These are phyloP conservation scores for Metschnikowia orientalis DNA, from an alignment of 805 yeast species.

Conservation along the genomic window DNA sequence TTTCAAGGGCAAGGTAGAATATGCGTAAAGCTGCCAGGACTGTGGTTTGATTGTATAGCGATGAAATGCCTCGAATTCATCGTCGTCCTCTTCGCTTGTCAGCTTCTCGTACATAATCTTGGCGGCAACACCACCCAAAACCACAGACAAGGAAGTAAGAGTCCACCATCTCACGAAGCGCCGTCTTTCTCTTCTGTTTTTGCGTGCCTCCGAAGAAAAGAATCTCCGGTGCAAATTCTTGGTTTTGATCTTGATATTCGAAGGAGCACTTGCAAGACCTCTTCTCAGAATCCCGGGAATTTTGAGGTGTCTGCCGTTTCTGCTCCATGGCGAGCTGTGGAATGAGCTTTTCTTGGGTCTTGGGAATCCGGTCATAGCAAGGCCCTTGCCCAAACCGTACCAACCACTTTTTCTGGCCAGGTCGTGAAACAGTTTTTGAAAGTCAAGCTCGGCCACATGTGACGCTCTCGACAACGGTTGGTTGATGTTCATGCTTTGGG, in stretches of 20 bases:
- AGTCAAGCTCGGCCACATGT: slow-evolving; percentile 31
- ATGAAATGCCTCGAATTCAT: slow-evolving; percentile 25
- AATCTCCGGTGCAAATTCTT: slow-evolving; percentile 35
- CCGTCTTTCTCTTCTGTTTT: slow-evolving; percentile 36
- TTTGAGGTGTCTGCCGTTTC: slow-evolving; percentile 12
- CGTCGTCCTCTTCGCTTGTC: slow-evolving; percentile 27
- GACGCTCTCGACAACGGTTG: slow-evolving; percentile 43
- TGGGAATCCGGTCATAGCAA: slow-evolving; percentile 48
- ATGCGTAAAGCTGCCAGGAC: slow-evolving; percentile 87
- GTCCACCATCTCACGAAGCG: slow-evolving; percentile 51
- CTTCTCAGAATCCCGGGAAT: slow-evolving; percentile 26
- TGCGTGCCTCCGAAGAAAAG: slow-evolving; percentile 41
- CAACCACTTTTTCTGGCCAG: slow-evolving; percentile 16
- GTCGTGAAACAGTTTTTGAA: slow-evolving; percentile 15
- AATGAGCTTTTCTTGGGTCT: slow-evolving; percentile 52
- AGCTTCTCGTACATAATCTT: slow-evolving; percentile 36
- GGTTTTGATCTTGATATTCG: slow-evolving; percentile 33
- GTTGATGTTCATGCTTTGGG: slow-evolving; percentile 35
- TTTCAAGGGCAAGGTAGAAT: slow-evolving; percentile 85
- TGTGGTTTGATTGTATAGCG: slow-evolving; percentile 54
- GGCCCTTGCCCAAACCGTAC: slow-evolving; percentile 29
- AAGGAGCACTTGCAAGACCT: slow-evolving; percentile 34
- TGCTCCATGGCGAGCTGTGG: slow-evolving; percentile 45
- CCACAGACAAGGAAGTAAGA: slow-evolving; percentile 47
- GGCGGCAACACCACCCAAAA: slow-evolving; percentile 52